Evolutionary conservation across 2,329 filamentous ascomycete genomes (phyloP).

Genomic region (Neonectria ditissima): DNA sequence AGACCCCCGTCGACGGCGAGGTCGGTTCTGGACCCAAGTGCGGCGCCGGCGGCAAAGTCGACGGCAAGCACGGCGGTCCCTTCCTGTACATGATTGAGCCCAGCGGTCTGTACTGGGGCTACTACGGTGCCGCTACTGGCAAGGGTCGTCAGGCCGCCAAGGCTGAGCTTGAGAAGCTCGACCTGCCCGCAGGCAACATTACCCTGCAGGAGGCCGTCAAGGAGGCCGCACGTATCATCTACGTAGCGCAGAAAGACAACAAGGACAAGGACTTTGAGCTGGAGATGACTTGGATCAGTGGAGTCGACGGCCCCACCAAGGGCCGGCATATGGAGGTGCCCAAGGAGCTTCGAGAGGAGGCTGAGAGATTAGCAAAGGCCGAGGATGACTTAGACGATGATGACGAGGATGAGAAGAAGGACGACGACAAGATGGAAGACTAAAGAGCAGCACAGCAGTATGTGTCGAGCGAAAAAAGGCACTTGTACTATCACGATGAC

Average conservation of each 20-base stretch:
- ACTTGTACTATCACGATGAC: constrained; percentile 53
- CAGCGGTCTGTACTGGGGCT: constrained; percentile 97
- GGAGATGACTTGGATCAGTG: constrained; percentile 99
- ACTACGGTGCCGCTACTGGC: constrained; percentile 97
- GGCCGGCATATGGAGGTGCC: constrained; percentile 94
- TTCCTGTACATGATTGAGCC: constrained; percentile 99
- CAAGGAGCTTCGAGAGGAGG: constrained; percentile 89
- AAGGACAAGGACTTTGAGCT: constrained; percentile 99
- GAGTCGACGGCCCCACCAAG: constrained; percentile 85
- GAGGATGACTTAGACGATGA: constrained; percentile 84
- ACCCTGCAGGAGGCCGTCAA: constrained; percentile 90
- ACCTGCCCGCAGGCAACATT: constrained; percentile 81
- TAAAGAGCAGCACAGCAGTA: constrained; percentile 59
- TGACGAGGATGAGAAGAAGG: constrained; percentile 74
- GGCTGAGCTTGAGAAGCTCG: constrained; percentile 97
- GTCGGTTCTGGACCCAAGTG: constrained; percentile 83
- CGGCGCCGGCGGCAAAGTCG: constrained; percentile 86
- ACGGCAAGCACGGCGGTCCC: constrained; percentile 83
- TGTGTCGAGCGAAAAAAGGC: constrained; percentile 36
- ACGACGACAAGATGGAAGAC: constrained; percentile 90
- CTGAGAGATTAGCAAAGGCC: constrained; percentile 92
- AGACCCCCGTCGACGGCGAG: constrained; percentile 88
- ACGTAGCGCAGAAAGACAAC: constrained; percentile 97
- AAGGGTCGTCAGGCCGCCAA: constrained; percentile 98
- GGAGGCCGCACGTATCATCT: constrained; percentile 96